These are phyloP conservation scores for Backusella morwellensis DNA, from an alignment of 192 early-diverging fungal genomes.

Conservation along the genomic window DNA sequence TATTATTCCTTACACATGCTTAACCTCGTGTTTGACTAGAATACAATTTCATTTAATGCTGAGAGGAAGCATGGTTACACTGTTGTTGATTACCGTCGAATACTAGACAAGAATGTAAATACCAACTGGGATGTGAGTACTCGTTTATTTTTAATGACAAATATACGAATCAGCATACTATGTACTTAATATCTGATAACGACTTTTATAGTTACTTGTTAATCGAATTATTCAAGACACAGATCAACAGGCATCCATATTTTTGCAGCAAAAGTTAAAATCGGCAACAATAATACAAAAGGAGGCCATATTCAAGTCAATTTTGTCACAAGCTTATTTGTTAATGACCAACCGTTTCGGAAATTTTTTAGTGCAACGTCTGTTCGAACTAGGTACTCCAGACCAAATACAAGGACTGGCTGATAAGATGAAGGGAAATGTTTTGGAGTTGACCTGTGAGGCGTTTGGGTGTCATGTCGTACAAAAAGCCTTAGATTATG, in stretches of 20 bases:
- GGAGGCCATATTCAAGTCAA: conserved; percentile 56
- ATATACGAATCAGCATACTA: conserved; percentile 9
- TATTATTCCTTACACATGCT: not conserved
- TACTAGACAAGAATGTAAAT: conserved; percentile 28
- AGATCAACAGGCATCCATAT: conserved; percentile 72
- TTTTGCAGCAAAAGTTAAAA: conserved; percentile 71
- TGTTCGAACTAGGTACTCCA: conserved; percentile 62
- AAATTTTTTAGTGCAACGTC: conserved; percentile 73
- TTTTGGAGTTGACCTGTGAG: conserved; percentile 64
- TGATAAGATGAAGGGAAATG: conserved; percentile 57
- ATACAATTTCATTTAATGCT: not conserved
- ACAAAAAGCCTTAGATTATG: conserved; percentile 70
- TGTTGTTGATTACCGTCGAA: conserved; percentile 5
- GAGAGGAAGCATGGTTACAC: not conserved
- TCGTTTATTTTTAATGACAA: conserved; percentile 26
- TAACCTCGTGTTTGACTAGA: conserved; percentile 8
- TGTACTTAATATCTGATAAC: not conserved
- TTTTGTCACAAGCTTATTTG: conserved; percentile 51
- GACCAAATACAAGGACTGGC: conserved; percentile 57
- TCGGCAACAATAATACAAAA: conserved; percentile 49
- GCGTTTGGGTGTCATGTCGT: conserved; percentile 81
- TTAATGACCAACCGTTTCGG: conserved; percentile 77
- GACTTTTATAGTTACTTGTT: conserved; percentile 49
- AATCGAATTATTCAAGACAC: conserved; percentile 69
- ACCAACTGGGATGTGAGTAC: conserved; percentile 38